These are phyloP conservation scores for Pyrenophora graminea DNA, from an alignment of 2,329 filamentous ascomycete species.

Conservation along the genomic window DNA sequence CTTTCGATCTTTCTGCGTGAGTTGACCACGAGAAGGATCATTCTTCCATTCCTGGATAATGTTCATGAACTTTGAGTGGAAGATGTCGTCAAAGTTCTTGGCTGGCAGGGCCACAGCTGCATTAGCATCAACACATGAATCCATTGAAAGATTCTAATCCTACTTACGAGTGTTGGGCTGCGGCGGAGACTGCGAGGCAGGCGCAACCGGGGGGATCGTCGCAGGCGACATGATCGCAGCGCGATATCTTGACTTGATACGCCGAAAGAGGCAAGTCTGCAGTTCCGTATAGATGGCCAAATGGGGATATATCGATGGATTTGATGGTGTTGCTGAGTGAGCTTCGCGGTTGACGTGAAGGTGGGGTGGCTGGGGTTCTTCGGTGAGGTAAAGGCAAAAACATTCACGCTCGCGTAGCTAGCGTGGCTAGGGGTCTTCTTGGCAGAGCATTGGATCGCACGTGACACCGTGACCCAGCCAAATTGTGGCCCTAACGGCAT, in stretches of 20 bases:
- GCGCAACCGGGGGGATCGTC: constrained; percentile 28
- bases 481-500: constrained; percentile 5
- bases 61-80: constrained; percentile 41
- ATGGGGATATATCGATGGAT: constrained; percentile 23
- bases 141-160: neutral
- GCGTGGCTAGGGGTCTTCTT: constrained; percentile 31
- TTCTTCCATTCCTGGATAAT: constrained; percentile 40
- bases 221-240: constrained; percentile 42
- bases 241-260: constrained; percentile 33
- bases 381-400: constrained; percentile 41
- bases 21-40: constrained; percentile 30
- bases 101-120: constrained; percentile 14
- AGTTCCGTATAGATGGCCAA: neutral
- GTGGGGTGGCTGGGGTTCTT: constrained; percentile 30
- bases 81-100: constrained; percentile 43
- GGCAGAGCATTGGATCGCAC: constrained; percentile 36
- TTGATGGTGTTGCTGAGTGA: constrained; percentile 31
- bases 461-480: constrained; percentile 24
- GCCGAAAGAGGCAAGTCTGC: constrained; percentile 19
- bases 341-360: constrained; percentile 14
- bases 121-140: constrained; percentile 7
- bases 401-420: constrained; percentile 48
- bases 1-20: constrained; percentile 42
- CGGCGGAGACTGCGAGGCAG: constrained; percentile 29
- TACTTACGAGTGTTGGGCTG: constrained; percentile 22